These are phyloP conservation scores for Dictyostelium citrinum DNA, from an alignment of 78 protist genomes.

Conservation along the genomic window DNA sequence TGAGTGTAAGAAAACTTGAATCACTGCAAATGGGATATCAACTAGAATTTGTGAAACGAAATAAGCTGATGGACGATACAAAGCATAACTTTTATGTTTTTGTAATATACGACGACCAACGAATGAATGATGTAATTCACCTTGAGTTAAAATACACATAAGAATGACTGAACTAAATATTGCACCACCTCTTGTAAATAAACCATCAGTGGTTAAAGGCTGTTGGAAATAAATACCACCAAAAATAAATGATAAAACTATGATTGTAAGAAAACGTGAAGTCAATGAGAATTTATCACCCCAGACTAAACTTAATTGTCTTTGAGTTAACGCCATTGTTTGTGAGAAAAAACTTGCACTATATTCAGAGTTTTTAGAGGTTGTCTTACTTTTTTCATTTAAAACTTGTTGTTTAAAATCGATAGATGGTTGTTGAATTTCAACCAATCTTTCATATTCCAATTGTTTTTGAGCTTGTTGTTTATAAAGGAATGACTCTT, in stretches of 20 bases:
- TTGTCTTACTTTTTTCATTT: not conserved
- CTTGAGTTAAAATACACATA: not conserved
- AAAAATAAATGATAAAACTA: slow-evolving; percentile 14
- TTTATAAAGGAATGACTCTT: not conserved
- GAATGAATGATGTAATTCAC: not conserved
- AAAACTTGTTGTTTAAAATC: slow-evolving; percentile 18
- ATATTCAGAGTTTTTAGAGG: slow-evolving; percentile 30
- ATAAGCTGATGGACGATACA: slow-evolving; percentile 45
- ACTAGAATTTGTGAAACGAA: slow-evolving; percentile 13
- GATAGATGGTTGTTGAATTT: slow-evolving; percentile 6
- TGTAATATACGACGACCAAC: slow-evolving; percentile 47
- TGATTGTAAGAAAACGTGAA: slow-evolving; percentile 18
- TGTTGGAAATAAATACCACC: slow-evolving; percentile 62
- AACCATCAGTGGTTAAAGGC: not conserved
- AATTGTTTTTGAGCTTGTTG: not conserved
- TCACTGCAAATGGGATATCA: slow-evolving; percentile 21
- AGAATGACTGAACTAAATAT: slow-evolving; percentile 11
- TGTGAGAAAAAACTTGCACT: slow-evolving; percentile 37
- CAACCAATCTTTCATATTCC: slow-evolving; percentile 13
- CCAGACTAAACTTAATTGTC: slow-evolving; percentile 51
- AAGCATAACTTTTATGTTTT: slow-evolving; percentile 36
- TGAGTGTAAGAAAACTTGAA: not conserved
- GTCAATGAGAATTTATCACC: slow-evolving; percentile 41
- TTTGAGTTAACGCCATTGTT: slow-evolving; percentile 20
- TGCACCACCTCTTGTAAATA: slow-evolving; percentile 68